Percentiles rank a stretch among this genome's conserved stretches.
Conservation (phyloP, 2,329 filamentous ascomycete genomes). For the Phyllosticta capitalensis region DNA sequence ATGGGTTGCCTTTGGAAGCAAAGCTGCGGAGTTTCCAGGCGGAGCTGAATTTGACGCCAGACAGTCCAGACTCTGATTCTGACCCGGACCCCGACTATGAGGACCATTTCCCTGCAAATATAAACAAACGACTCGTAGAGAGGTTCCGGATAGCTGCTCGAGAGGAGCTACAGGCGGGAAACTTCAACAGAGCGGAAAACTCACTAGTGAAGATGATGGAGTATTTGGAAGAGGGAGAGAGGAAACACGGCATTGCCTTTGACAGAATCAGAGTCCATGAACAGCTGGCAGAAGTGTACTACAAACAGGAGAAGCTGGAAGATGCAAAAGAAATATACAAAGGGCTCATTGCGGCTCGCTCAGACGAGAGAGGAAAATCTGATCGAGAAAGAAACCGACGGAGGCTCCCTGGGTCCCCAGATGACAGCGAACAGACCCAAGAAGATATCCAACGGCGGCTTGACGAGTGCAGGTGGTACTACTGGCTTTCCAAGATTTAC, state of each 20-base stretch:
- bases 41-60: not conserved
- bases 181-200: constrained; percentile 6
- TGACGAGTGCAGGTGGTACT: constrained; percentile 9
- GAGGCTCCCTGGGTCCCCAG: not conserved
- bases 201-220: constrained; percentile 6
- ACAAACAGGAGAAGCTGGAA: constrained; percentile 8
- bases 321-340: constrained; percentile 6
- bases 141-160: not conserved
- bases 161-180: constrained; percentile 2
- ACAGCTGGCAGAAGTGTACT: constrained; percentile 3
- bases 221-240: constrained; percentile 2
- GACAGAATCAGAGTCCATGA: constrained; percentile 4
- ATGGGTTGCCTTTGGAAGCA: not conserved
- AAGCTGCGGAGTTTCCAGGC: not conserved
- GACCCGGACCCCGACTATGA: constrained; percentile 5
- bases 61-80: not conserved
- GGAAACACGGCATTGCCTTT: constrained; percentile 1
- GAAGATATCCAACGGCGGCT: not conserved
- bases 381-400: not conserved
- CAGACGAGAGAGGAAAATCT: not conserved
- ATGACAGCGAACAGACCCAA: not conserved
- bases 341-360: not conserved
- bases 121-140: constrained; percentile 1
- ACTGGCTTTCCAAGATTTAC: constrained; percentile 4
- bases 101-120: constrained; percentile 4